Evolutionary conservation across 1,139 yeast genomes (phyloP), one percentile per base, ranked within the genome.

Genomic region (Wickerhamiella infanticola): DNA sequence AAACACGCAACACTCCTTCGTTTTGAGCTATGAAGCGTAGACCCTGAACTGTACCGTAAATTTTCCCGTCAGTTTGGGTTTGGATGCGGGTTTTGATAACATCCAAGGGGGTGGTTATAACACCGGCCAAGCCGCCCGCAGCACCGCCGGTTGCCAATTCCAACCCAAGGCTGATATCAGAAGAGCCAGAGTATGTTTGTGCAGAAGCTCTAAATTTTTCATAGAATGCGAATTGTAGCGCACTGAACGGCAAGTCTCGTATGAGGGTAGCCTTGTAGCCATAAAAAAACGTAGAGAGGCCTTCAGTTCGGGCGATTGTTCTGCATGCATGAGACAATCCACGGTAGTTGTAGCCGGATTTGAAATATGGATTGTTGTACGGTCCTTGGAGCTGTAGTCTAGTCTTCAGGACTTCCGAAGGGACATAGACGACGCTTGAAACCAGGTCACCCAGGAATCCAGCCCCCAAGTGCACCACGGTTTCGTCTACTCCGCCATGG

Each of bases 101-200:
- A 58, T 90, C 98, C 51, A 86, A 65, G 0, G 94, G 94, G 0
- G 94, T 82, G 1, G 94, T 83, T 6, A 79, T 56, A 0, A 77
- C 74, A 1, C 98, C 98, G 0, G 98, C 95, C 38, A 88, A 66
- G 1, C 96, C 97, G 53, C 99, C 99, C 1, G 98, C 98, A 0
- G 85, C 77, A 0, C 96, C 97, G 47, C 98, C 98, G 0, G 96
- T 85, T 13, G 73, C 55, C 36, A 90, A 66, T 63, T 90, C 98
- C 31, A 73, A 63, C 3, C 81, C 67, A 0, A 86, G 75, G 5
- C 68, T 65, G 56, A 67, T 61, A 37, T 67, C 67, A 11, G 53
- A 53, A n/a, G 58, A 58, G 7, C 49, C 44, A 24, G 63, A 60
- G 36, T 56, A 51, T 11, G 47, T 45, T 50, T 62, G 66, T 7